Conservation (phyloP, 495 filamentous ascomycete genomes). For the Ramalina peruviana region DNA sequence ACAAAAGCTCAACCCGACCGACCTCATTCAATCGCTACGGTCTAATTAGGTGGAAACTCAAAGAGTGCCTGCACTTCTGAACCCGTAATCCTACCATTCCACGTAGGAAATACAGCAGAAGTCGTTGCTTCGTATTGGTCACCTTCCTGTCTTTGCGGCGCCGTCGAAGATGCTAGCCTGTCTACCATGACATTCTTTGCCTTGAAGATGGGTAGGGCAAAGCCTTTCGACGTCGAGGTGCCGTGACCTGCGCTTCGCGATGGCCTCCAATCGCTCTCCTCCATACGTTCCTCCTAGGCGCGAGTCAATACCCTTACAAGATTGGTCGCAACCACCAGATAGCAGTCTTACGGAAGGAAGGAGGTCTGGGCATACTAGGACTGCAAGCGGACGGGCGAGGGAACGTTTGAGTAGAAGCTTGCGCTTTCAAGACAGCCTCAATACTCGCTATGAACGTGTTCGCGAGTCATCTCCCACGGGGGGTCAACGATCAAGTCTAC, state of each 20-base stretch:
- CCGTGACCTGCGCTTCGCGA: constrained; percentile 15
- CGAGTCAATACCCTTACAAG: constrained; percentile 73
- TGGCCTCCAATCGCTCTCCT: constrained; percentile 45
- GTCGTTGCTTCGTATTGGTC: too few relatives aligned
- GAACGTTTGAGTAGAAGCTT: constrained; percentile 11
- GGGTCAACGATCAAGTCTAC: constrained; percentile 6
- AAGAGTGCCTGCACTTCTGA: too few relatives aligned
- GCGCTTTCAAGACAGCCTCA: constrained; percentile 16
- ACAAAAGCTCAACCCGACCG: too few relatives aligned
- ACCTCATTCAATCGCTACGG: too few relatives aligned
- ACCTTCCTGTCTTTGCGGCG: too few relatives aligned
- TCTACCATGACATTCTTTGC: too few relatives aligned
- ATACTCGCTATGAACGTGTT: constrained; percentile 28
- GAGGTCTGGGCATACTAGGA: constrained; percentile 3
- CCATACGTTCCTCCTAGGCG: constrained; percentile 34
- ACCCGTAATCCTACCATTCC: too few relatives aligned
- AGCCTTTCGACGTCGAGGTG: too few relatives aligned
- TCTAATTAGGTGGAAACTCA: too few relatives aligned
- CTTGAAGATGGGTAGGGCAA: too few relatives aligned
- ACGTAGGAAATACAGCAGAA: too few relatives aligned
- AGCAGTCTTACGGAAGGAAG: constrained; percentile 13
- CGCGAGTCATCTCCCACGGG: constrained; percentile 38
- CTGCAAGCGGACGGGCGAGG: constrained; percentile 14
- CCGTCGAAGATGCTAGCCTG: too few relatives aligned
- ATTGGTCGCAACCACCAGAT: constrained; percentile 52